A percentile compares a stretch with the other conserved stretches of the same genome.
Evolutionary conservation across 169 alveolate genomes (phyloP).

Genomic region (Cardiosporidium cionae): DNA sequence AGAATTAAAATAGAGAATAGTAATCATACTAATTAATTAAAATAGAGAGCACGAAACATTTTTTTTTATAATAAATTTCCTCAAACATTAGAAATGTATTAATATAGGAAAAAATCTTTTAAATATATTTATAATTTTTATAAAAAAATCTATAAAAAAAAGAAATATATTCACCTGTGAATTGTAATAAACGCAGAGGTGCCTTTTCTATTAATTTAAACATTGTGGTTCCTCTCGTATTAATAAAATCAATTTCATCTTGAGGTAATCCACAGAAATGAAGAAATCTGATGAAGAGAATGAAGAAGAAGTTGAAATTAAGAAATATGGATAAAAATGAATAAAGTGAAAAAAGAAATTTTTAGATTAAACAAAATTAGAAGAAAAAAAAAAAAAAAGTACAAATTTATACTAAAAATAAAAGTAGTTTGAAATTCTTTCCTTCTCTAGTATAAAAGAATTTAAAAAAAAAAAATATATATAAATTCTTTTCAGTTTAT

Average conservation of each 20-base stretch:
- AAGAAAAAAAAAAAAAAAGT: not conserved
- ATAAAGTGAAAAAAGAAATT: slow-evolving; percentile 1
- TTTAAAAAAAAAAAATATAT: too few relatives aligned
- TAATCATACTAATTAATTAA: too few relatives aligned
- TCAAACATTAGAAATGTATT: too few relatives aligned
- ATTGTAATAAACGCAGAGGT: slow-evolving; percentile 50
- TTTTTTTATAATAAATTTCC: too few relatives aligned
- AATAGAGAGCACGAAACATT: too few relatives aligned
- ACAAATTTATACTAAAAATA: not conserved
- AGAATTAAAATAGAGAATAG: too few relatives aligned
- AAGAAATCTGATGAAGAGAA: slow-evolving; percentile 40
- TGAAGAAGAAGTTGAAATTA: slow-evolving; percentile 14
- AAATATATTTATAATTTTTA: too few relatives aligned
- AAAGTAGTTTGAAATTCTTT: too few relatives aligned
- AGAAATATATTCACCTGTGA: slow-evolving; percentile 74
- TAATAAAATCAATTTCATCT: slow-evolving; percentile 50
- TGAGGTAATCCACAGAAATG: slow-evolving; percentile 67
- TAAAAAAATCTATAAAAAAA: too few relatives aligned
- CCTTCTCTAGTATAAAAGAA: too few relatives aligned
- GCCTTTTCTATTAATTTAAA: slow-evolving; percentile 43
- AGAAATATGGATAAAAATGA: slow-evolving; percentile 38
- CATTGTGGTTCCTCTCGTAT: slow-evolving; percentile 46
- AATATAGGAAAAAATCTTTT: too few relatives aligned
- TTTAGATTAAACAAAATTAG: not conserved
- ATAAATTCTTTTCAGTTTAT: too few relatives aligned